Base-by-base conservation (phyloP, 352 stramenopile species). In the Elongisporangium anandrum region DNA sequence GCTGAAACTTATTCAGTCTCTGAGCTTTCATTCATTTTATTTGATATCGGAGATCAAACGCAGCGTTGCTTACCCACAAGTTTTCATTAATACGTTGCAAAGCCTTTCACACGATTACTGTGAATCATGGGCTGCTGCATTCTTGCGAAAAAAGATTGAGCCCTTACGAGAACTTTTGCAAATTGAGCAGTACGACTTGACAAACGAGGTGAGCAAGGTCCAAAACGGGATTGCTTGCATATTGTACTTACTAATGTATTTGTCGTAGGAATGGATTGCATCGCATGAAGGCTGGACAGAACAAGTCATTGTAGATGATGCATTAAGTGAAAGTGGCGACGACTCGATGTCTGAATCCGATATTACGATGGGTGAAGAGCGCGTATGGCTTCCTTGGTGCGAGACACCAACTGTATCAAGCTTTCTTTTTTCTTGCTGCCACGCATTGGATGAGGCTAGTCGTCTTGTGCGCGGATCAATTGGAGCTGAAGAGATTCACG, bases 331-430 rank as follows among this genome's bases (percentile, higher is more conserved):
- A 50, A 77, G 76, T 56, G 71, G 84, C 21, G 72, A 77, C 47
- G 67, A 73, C 50, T 71, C 68, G 4, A 72, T 69, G 0, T 84
- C 73, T 0, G 73, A 85, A 38, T 68, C 67, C 21, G 77, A 84
- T 21, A 63, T 76, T 50, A 54, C 59, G 41, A 56, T 82, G 4
- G 63, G 65, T n/a, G 78, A 87, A 19, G 83, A 92, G 51, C 89
- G 92, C 38, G 77, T 96, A 13, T 94, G 83, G 83, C 71, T 96
- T 1, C 85, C 87, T 16, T 96, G 85, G 85, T 88, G 78, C 41
- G 87, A 94, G 60, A 94, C 85, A 3, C 75, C 87, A 7, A 87
- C 72, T 6, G 78, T 96, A 15, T 94, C 87, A 12, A 92, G 79
- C 53, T 94, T 92, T 60, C 62, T 94, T 2, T 94, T 94, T 26